Evolutionary conservation across 371 early-diverging fungal species (phyloP).

Genomic region (Zancudomyces culisetae): DNA sequence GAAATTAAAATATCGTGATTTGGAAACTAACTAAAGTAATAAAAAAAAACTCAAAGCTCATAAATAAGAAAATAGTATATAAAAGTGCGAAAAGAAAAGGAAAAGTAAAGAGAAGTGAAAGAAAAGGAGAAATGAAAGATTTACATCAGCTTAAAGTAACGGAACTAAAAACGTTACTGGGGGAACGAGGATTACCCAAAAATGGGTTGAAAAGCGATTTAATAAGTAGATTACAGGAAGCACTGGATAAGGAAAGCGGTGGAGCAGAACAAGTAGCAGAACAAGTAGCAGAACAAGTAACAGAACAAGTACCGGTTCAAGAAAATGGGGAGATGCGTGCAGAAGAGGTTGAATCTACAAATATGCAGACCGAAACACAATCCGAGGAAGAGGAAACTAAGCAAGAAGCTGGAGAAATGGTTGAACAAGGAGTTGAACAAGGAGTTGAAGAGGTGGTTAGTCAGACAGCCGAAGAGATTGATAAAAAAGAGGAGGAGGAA

Average conservation of each 20-base stretch:
- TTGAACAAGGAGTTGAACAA: background rate
- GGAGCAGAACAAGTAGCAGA: background rate
- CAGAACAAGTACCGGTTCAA: slow-evolving; percentile 5
- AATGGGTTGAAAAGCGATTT: slow-evolving; percentile 57
- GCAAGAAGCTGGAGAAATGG: background rate
- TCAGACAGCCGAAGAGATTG: background rate
- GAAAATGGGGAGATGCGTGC: background rate
- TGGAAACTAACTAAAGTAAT: too few relatives aligned
- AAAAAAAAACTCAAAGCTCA: background rate
- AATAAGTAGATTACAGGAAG: slow-evolving; percentile 38
- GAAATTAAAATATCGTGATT: too few relatives aligned
- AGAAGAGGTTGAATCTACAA: too few relatives aligned
- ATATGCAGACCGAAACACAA: too few relatives aligned
- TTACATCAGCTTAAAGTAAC: slow-evolving; percentile 32
- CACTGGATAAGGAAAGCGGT: background rate
- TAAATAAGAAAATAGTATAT: too few relatives aligned
- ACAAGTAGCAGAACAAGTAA: background rate
- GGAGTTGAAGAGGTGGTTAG: slow-evolving; percentile 6
- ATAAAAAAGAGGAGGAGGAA: background rate
- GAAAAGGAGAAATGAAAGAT: too few relatives aligned
- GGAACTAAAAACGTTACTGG: slow-evolving; percentile 42
- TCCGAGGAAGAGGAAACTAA: too few relatives aligned
- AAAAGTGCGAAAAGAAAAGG: too few relatives aligned
- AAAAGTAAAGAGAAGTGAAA: too few relatives aligned
- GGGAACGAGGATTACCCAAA: slow-evolving; percentile 33